Evolutionary conservation across 805 yeast genomes (phyloP).

Genomic region (Starmerella scarabaei): DNA sequence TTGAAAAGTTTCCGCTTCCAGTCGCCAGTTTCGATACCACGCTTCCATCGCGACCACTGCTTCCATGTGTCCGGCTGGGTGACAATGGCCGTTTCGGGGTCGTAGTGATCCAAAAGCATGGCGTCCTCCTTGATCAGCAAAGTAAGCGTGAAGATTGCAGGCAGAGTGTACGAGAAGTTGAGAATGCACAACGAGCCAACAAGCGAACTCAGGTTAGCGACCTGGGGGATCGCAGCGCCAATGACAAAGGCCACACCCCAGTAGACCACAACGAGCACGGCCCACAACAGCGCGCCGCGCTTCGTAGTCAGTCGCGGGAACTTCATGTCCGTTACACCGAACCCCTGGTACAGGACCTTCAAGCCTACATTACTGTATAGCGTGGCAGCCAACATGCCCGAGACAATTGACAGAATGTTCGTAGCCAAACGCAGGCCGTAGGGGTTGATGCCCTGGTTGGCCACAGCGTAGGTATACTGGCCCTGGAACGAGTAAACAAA

Average conservation of each 20-base stretch:
- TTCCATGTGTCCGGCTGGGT: slow-evolving; percentile 24
- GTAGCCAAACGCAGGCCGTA: slow-evolving; percentile 28
- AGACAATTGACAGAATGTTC: slow-evolving; percentile 29
- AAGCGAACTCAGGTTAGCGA: slow-evolving; percentile 30
- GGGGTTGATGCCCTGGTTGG: slow-evolving; percentile 32
- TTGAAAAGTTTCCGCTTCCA: slow-evolving; percentile 18
- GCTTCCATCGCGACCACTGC: slow-evolving; percentile 28
- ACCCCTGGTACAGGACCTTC: slow-evolving; percentile 34
- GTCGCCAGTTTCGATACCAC: slow-evolving; percentile 24
- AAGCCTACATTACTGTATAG: slow-evolving; percentile 37
- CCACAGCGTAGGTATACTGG: slow-evolving; percentile 29
- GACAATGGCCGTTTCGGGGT: slow-evolving; percentile 12
- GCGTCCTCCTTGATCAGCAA: slow-evolving; percentile 15
- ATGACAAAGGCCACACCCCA: slow-evolving; percentile 35
- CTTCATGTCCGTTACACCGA: slow-evolving; percentile 27
- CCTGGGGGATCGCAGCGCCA: slow-evolving; percentile 36
- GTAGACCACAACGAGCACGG: slow-evolving; percentile 29
- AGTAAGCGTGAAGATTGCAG: slow-evolving; percentile 22
- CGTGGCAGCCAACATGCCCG: slow-evolving; percentile 35
- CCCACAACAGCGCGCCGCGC: slow-evolving; percentile 31
- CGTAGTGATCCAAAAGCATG: slow-evolving; percentile 7
- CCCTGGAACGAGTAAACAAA: slow-evolving; percentile 36
- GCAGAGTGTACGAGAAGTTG: slow-evolving; percentile 37
- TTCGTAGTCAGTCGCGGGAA: slow-evolving; percentile 28
- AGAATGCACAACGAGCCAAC: slow-evolving; percentile 36